Evolutionary conservation across 306 rosid genomes (phyloP).

Genomic region (Dryas octopetala): DNA sequence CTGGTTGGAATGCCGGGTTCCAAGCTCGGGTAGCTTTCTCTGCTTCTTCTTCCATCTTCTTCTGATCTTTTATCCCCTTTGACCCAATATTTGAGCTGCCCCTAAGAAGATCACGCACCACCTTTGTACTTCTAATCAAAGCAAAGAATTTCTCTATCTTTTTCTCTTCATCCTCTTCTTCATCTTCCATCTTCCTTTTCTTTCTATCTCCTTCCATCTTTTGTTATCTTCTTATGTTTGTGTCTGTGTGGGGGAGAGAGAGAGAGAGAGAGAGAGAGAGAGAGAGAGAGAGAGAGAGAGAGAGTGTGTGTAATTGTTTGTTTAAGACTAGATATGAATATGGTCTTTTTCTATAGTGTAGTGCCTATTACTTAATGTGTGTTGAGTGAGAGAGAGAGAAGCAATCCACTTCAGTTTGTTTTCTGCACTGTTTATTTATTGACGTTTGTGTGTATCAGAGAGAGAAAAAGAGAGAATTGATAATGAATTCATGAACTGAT

Average conservation of each 20-base stretch:
- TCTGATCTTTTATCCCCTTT: slow-evolving; percentile 15
- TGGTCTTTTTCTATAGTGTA: neutral
- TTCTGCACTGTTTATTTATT: neutral
- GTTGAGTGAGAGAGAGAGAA: neutral
- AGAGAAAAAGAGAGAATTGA: neutral
- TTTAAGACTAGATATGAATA: neutral
- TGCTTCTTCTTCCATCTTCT: neutral
- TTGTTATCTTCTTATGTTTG: neutral
- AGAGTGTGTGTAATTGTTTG: neutral
- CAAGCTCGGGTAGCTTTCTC: slow-evolving; percentile 37
- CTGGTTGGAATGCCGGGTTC: slow-evolving; percentile 69
- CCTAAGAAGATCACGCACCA: slow-evolving; percentile 37
- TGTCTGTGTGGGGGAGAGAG: neutral
- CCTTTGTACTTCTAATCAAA: slow-evolving; percentile 64
- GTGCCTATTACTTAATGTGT: neutral
- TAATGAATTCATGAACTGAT: slow-evolving; percentile 13
- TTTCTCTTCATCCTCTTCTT: slow-evolving; percentile 46
- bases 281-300: neutral
- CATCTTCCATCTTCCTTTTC: slow-evolving; percentile 57
- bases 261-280: neutral
- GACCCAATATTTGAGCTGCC: slow-evolving; percentile 9
- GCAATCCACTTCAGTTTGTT: slow-evolving; percentile 2
- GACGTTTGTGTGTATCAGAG: neutral
- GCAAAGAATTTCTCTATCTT: slow-evolving; percentile 70
- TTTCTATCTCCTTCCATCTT: slow-evolving; percentile 57